Percentiles rank a stretch among this genome's conserved stretches.
Conservation (phyloP, 2,329 filamentous ascomycete genomes). For the Phyllachora maydis region DNA sequence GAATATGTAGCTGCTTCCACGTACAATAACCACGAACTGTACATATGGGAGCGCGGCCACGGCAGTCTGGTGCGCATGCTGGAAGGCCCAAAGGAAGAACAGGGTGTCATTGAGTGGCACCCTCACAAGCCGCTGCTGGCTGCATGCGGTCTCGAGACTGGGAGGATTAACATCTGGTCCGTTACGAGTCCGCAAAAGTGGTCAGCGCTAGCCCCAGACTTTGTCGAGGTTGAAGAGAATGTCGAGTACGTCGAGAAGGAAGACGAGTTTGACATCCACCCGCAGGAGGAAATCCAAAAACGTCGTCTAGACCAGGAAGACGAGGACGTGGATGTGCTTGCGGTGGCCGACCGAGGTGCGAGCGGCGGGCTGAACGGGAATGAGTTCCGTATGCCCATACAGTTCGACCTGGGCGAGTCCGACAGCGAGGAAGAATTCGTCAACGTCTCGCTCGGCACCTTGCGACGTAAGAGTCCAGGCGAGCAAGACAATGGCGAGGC, state of each 20-base stretch:
- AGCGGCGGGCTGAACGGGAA: constrained; percentile 29
- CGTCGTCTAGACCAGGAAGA: constrained; percentile 79
- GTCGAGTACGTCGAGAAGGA: constrained; percentile 90
- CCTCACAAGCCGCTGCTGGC: constrained; percentile 71
- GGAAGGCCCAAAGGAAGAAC: constrained; percentile 89
- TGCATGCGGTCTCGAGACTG: constrained; percentile 81
- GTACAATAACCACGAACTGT: constrained; percentile 96
- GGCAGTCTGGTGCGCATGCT: constrained; percentile 92
- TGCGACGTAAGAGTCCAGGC: constrained; percentile 67
- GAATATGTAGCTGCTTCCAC: constrained; percentile 95
- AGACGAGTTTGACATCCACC: constrained; percentile 91
- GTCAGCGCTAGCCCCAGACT: constrained; percentile 92
- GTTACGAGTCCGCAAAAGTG: constrained; percentile 90
- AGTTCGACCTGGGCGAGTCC: constrained; percentile 83
- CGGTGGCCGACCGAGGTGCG: constrained; percentile 42
- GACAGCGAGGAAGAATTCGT: constrained; percentile 85
- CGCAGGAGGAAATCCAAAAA: constrained; percentile 84
- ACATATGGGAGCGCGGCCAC: constrained; percentile 90
- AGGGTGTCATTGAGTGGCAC: constrained; percentile 95
- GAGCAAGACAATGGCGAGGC: constrained; percentile 44
- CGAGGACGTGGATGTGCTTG: constrained; percentile 80
- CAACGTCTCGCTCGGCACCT: constrained; percentile 53
- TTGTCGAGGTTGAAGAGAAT: constrained; percentile 94
- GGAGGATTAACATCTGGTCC: constrained; percentile 88
- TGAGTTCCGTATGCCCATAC: constrained; percentile 71